Evolutionary conservation across 768 basidiomycete genomes (phyloP).

Genomic region (Auricularia heimuer): DNA sequence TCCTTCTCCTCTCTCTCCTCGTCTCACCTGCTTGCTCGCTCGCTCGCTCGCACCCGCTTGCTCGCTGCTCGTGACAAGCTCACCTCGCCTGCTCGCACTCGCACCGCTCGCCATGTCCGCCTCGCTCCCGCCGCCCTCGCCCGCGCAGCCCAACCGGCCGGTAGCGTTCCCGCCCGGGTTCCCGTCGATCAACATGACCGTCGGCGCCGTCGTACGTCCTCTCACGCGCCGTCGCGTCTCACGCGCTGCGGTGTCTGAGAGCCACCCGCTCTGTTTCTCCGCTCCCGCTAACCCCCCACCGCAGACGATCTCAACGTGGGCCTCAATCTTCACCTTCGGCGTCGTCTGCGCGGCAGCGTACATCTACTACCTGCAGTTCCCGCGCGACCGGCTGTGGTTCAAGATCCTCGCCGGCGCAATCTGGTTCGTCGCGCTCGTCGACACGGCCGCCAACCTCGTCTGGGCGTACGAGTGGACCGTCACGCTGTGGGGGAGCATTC

Average conservation of each 20-base stretch:
- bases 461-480: slow-evolving; percentile 1
- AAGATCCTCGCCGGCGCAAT: not conserved
- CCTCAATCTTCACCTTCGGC: not conserved
- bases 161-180: not conserved
- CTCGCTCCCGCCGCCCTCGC: not conserved
- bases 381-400: not conserved
- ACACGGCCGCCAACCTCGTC: not conserved
- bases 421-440: not conserved
- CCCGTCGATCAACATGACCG: not conserved
- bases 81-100: not conserved
- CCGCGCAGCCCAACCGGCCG: not conserved
- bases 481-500: not conserved
- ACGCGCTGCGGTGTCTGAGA: too few relatives aligned
- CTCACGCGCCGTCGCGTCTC: too few relatives aligned
- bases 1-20: too few relatives aligned
- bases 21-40: too few relatives aligned
- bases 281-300: too few relatives aligned
- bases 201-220: not conserved
- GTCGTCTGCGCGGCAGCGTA: not conserved
- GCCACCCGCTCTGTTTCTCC: too few relatives aligned
- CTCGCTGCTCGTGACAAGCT: too few relatives aligned
- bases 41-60: too few relatives aligned
- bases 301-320: not conserved
- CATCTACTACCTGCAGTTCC: not conserved
- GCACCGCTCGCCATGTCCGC: not conserved